Base-by-base conservation (phyloP, 768 basidiomycete species). In the Kwoniella dendrophila region DNA sequence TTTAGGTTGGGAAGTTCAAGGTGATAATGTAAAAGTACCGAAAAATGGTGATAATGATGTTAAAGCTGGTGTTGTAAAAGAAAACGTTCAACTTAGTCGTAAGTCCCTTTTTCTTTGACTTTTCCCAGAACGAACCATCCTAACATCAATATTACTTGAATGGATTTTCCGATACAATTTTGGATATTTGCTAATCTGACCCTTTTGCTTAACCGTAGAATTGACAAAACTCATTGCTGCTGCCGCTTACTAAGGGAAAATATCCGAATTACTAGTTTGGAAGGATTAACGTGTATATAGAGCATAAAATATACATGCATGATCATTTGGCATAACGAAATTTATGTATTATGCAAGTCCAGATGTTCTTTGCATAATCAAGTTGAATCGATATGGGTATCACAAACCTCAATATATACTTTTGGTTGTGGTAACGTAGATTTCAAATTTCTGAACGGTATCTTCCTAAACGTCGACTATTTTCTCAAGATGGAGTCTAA, bases 31-130 rank as follows among this genome's bases (percentile, higher is more conserved):
- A 20, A 62, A 58, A 12, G 66, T 79, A 30, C 74, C 75, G 24
- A 69, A 68, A 53, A 80, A 80, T 62, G 78, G 78, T 32, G 79
- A 80, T 58, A 80, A 80, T 63, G 74, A 78, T 59, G 79, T 80
- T 44, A 79, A 80, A 68, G 74, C 78, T 16, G 76, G 77, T 54
- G 76, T 76, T 2, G 73, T 80, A 49, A 76, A 72, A 59, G 79
- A 80, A 71, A 70, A 68, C 26, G 79, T 80, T 5, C 78, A 80
- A 65, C 53, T 80, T 33, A 70, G 60, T 50, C 79, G 79, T 80
- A 50, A 72, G 78, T 80, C 33, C 34, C 3, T 2, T 2, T 22
- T 48, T 20, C 38, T 12, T 24, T 18, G 14, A 53, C 22, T 16
- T 38, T 18, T 30, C 26, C n/a, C n/a, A n/a, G n/a, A n/a, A n/a